phyloP scores from a whole-genome alignment of 176 grass and related monocot species.

The Pharus latifolius region DNA sequence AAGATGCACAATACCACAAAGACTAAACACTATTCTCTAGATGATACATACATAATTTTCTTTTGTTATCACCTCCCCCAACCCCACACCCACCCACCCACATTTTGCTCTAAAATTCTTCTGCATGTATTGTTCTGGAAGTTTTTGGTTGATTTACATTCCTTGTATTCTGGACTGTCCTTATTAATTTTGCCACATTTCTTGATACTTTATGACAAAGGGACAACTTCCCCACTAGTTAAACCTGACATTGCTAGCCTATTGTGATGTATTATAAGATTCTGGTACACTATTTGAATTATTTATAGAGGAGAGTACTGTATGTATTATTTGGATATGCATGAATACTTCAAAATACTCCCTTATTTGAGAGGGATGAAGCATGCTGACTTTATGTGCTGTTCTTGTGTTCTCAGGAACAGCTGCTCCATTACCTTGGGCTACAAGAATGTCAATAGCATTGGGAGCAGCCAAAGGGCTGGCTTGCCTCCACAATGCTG shows the following conservation, averaged over 20 bases:
- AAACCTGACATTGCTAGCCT: not conserved
- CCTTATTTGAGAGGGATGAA: not conserved
- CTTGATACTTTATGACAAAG: not conserved
- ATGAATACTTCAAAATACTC: no score
- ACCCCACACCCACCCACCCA: not conserved
- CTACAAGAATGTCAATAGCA: constrained; percentile 95
- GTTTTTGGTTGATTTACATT: not conserved
- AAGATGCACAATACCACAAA: not conserved
- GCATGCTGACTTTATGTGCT: not conserved
- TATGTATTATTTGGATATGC: no score
- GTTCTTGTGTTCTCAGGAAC: constrained; percentile 43
- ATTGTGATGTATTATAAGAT: not conserved
- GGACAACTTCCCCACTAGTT: not conserved
- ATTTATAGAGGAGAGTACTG: no score
- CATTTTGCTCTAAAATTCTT: not conserved
- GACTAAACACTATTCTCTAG: not conserved
- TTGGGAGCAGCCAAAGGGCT: constrained; percentile 94
- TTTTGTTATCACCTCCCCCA: no score
- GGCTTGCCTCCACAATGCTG: constrained; percentile 89
- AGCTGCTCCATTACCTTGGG: constrained; percentile 68
- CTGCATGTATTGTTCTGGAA: not conserved
- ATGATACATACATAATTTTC: not conserved
- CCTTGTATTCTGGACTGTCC: not conserved
- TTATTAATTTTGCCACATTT: not conserved
- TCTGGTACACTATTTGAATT: not conserved